Percentiles rank a stretch among this genome's conserved stretches.
Conservation (phyloP, 2,329 filamentous ascomycete species). For the Anthostomella pinea region DNA sequence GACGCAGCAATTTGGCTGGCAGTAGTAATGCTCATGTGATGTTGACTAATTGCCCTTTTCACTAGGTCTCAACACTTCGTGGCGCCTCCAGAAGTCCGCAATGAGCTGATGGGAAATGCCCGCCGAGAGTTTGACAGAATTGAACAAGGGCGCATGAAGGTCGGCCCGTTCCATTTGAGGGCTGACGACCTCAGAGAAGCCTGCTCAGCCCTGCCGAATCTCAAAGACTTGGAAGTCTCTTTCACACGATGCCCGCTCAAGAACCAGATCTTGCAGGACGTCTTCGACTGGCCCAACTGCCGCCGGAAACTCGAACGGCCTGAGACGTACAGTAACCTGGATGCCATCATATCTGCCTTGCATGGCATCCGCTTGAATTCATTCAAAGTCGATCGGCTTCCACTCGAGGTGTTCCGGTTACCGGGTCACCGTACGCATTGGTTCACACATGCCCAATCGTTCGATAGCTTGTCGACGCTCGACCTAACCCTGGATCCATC, state of each 20-base stretch:
- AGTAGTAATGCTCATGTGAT: no score
- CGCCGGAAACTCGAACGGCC: conserved; percentile 38
- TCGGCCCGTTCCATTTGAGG: conserved; percentile 36
- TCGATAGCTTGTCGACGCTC: conserved; percentile 39
- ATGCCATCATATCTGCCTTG: conserved; percentile 38
- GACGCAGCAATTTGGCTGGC: no score
- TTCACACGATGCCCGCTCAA: conserved; percentile 41
- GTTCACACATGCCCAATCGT: conserved; percentile 40
- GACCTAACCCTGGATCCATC: conserved; percentile 41
- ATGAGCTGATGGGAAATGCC: conserved; percentile 33
- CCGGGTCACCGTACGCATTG: conserved; percentile 38
- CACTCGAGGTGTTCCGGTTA: conserved; percentile 40
- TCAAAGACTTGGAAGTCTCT: conserved; percentile 39
- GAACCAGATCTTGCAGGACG: conserved; percentile 36
- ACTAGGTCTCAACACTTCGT: conserved; percentile 37
- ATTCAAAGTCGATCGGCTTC: conserved; percentile 42
- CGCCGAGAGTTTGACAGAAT: conserved; percentile 38
- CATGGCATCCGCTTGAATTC: conserved; percentile 36
- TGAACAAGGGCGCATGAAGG: conserved; percentile 31
- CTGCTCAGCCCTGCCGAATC: conserved; percentile 38
- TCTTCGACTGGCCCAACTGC: conserved; percentile 38
- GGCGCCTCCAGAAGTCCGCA: conserved; percentile 36
- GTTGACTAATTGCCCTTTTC: no score
- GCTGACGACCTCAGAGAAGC: conserved; percentile 37
- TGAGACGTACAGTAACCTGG: conserved; percentile 38